Conservation (phyloP, 306 rosid genomes). For the Crotalaria pallida region DNA sequence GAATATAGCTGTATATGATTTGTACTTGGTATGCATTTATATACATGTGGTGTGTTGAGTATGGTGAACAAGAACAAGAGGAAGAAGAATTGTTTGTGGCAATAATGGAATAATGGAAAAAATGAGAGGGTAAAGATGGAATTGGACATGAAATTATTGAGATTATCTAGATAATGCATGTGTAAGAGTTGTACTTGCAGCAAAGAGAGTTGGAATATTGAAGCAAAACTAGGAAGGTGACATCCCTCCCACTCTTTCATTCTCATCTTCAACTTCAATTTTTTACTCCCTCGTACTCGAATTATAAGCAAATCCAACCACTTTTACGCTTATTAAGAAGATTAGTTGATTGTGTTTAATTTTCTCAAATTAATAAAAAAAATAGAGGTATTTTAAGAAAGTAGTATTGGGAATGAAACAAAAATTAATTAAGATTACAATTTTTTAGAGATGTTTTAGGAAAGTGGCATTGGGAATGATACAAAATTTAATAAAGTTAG, state of each 20-base stretch:
- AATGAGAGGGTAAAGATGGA: constrained; percentile 39
- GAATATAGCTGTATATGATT: constrained; percentile 14
- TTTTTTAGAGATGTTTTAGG: too few relatives aligned
- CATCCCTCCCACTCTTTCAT: constrained; percentile 66
- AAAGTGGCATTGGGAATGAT: too few relatives aligned
- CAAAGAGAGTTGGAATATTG: constrained; percentile 59
- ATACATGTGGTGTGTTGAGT: constrained; percentile 30
- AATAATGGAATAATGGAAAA: constrained; percentile 11
- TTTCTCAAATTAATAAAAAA: too few relatives aligned
- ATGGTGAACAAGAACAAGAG: constrained; percentile 12
- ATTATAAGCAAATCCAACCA: too few relatives aligned
- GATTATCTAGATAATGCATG: constrained; percentile 32
- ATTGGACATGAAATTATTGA: constrained; percentile 14
- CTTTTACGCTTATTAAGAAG: too few relatives aligned
- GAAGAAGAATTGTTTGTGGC: constrained; percentile 16
- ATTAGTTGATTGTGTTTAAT: too few relatives aligned
- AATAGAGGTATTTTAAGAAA: too few relatives aligned
- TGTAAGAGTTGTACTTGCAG: constrained; percentile 47
- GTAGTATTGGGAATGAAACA: too few relatives aligned
- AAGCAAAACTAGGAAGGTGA: constrained; percentile 81
- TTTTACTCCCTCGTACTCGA: too few relatives aligned
- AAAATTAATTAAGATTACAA: too few relatives aligned
- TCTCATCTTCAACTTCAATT: constrained; percentile 10
- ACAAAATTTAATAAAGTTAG: too few relatives aligned
- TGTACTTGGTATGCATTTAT: constrained; percentile 40